Base-by-base conservation (phyloP, 2,329 filamentous ascomycete species). In the Plenodomus tracheiphilus region DNA sequence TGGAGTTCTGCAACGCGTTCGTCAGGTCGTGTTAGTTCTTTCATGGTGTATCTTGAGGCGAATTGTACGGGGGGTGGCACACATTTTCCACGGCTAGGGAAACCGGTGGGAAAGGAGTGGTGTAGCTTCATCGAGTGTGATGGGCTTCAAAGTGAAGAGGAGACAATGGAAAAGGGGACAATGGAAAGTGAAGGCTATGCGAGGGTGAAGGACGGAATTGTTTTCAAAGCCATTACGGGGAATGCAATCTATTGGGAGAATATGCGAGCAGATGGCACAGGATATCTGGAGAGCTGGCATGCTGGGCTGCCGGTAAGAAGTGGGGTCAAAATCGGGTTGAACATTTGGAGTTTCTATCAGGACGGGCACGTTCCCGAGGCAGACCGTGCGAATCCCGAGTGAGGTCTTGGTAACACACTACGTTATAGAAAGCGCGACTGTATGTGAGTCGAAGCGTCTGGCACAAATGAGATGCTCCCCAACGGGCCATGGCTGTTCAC, bases 161-260 rank as follows among this genome's bases (percentile, higher is more conserved):
- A 21, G 37, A 22, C 1, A 39, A 40, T 15, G 39, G 43, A 18
- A 43, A 49, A 45, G 47, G 9, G n/a, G n/a, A n/a, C n/a, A n/a
- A n/a, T n/a, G n/a, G n/a, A n/a, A n/a, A n/a, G n/a, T n/a, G n/a
- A n/a, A n/a, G n/a, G n/a, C n/a, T n/a, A n/a, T n/a, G 65, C 66
- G 3, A 62, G 65, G 47, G 51, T 38, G 6, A 50, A 43, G 4
- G 53, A 55, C 13, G 51, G 82, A 0, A 73, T 85, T 1, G 83
- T 79, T 1, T 85, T 86, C 60, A 81, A 80, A 61, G 78, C 82
- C 0, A 76, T 79, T 35, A 76, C 75, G 47, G 80, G 82, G 0
- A 83, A 82, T 70, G 83, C 83, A 1, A 77, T 86, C 1, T 86
- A 81, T 49, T 86, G 83, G 83, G 79, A 81, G 70, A 86, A 86